phyloP scores from a whole-genome alignment of 495 filamentous ascomycete genomes.

The Trichoderma parareesei region DNA sequence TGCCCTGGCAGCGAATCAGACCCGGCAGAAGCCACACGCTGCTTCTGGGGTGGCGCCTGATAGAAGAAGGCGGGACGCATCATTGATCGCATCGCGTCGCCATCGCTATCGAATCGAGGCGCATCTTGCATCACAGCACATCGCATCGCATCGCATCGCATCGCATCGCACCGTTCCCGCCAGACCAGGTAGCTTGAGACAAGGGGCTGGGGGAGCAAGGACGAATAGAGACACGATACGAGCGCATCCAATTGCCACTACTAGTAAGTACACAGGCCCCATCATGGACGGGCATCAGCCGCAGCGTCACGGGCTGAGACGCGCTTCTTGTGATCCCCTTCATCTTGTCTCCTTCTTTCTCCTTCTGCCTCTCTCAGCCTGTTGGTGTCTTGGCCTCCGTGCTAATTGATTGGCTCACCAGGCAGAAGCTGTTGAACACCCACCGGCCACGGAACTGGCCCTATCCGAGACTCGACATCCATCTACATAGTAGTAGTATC shows the following conservation, averaged over 20 bases:
- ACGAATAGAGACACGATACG: too few species aligned
- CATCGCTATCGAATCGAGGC: too few species aligned
- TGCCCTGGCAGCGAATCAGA: background rate
- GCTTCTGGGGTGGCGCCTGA: too few species aligned
- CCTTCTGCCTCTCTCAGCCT: background rate
- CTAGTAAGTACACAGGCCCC: too few species aligned
- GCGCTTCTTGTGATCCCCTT: background rate
- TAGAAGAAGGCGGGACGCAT: too few species aligned
- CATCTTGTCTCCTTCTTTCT: slow-evolving; percentile 6
- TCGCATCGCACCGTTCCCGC: too few species aligned
- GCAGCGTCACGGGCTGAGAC: background rate
- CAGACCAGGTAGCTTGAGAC: too few species aligned
- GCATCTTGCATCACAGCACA: too few species aligned
- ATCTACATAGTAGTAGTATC: background rate
- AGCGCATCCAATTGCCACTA: background rate
- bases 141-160: too few species aligned
- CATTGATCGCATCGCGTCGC: background rate
- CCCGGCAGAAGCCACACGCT: background rate
- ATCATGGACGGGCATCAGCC: background rate
- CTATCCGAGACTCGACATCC: too few species aligned
- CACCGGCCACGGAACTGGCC: too few species aligned
- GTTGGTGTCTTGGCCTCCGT: background rate
- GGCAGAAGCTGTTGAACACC: background rate
- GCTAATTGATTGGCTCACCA: background rate
- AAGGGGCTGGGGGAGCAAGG: too few species aligned